These are phyloP conservation scores for Peniophora sp. DNA, from an alignment of 1,284 basidiomycete species.

Conservation along the genomic window DNA sequence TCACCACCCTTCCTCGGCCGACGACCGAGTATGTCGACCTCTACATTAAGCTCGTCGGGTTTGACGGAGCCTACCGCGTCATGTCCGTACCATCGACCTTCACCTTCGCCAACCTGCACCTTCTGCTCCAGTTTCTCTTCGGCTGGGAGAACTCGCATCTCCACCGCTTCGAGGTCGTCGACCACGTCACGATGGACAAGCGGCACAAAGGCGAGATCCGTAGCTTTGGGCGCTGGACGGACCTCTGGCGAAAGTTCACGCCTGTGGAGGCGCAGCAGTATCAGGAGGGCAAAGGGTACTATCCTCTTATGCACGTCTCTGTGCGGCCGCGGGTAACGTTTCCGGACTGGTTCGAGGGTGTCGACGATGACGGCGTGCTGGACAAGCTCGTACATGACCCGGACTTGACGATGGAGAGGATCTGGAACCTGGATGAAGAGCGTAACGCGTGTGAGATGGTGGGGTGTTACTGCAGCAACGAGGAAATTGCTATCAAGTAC, in stretches of 20 bases:
- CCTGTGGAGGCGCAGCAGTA: too few relatives aligned
- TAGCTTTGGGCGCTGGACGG: slow-evolving; percentile 14
- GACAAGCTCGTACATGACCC: slow-evolving; percentile 15
- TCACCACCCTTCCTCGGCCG: slow-evolving; percentile 2
- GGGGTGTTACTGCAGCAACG: slow-evolving; percentile 20
- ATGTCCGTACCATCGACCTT: slow-evolving; percentile 23
- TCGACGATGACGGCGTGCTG: slow-evolving; percentile 10
- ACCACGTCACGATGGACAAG: slow-evolving; percentile 18
- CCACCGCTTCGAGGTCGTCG: slow-evolving; percentile 19
- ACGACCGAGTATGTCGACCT: slow-evolving; percentile 20
- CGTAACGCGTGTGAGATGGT: slow-evolving; percentile 15
- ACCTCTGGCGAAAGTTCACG: too few relatives aligned
- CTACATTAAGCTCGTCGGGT: slow-evolving; percentile 23
- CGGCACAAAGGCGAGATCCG: slow-evolving; percentile 22
- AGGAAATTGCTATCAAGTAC: slow-evolving; percentile 22
- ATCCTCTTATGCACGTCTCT: neutral
- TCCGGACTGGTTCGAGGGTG: neutral
- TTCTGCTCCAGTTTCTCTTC: slow-evolving; percentile 26
- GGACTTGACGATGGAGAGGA: slow-evolving; percentile 18
- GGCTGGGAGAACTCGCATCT: slow-evolving; percentile 24
- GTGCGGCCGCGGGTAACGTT: neutral
- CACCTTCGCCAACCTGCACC: slow-evolving; percentile 28
- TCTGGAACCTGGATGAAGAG: slow-evolving; percentile 19
- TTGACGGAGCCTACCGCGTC: slow-evolving; percentile 21
- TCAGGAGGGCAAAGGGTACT: too few relatives aligned